Conservation (phyloP, 228 moss, liverwort and hornwort genomes). For the Sphagnum magellanicum region DNA sequence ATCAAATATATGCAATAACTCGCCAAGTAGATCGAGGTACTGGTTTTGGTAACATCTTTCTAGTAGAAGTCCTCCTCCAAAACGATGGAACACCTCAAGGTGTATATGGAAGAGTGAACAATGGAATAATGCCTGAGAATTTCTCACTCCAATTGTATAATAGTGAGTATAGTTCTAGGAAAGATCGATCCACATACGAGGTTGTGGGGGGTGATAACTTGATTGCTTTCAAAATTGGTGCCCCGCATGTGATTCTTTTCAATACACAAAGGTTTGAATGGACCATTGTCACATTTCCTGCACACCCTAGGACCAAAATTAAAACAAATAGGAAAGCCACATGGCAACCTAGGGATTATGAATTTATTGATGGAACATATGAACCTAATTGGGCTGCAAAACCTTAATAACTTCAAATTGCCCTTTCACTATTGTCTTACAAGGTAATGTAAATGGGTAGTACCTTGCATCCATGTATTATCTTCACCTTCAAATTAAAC, state of each 20-base stretch:
- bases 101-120: slow-evolving; percentile 14
- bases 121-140: slow-evolving; percentile 20
- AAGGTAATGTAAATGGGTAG: too few relatives aligned
- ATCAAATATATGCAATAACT: slow-evolving; percentile 26
- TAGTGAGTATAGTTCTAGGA: background rate
- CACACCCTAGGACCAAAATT: background rate
- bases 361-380: slow-evolving; percentile 21
- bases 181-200: slow-evolving; percentile 15
- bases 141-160: slow-evolving; percentile 17
- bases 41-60: background rate
- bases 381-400: slow-evolving; percentile 32
- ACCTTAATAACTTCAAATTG: background rate
- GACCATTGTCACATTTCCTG: slow-evolving; percentile 8
- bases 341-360: background rate
- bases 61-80: slow-evolving; percentile 29
- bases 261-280: slow-evolving; percentile 13
- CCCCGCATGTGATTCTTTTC: slow-evolving; percentile 19
- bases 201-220: slow-evolving; percentile 21
- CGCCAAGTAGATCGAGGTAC: slow-evolving; percentile 10
- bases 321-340: background rate
- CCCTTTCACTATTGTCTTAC: too few relatives aligned
- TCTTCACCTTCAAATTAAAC: too few relatives aligned
- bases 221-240: slow-evolving; percentile 14
- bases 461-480: too few relatives aligned
- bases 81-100: slow-evolving; percentile 32